phyloP scores from a whole-genome alignment of 2,329 filamentous ascomycete species.

The Sclerotiophoma versabilis region DNA sequence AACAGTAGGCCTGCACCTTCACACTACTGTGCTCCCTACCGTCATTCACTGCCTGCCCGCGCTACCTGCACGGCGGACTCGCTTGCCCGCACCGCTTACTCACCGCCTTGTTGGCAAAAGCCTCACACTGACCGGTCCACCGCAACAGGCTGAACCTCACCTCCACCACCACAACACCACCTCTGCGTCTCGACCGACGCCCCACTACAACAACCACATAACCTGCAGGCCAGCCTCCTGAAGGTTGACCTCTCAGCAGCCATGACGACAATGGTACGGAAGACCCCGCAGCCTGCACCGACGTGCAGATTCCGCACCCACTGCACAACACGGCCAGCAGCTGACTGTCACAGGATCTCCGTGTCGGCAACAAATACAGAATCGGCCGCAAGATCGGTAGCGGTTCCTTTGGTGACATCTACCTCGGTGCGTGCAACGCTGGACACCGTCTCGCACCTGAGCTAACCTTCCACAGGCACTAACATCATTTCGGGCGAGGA shows the following conservation, averaged over 20 bases:
- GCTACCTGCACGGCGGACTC: conserved; percentile 25
- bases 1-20: conserved; percentile 10
- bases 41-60: conserved; percentile 22
- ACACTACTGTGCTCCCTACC: background rate
- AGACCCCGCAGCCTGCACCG: conserved; percentile 43
- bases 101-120: conserved; percentile 53
- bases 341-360: conserved; percentile 76
- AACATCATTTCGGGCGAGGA: conserved; percentile 99
- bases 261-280: conserved; percentile 70
- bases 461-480: conserved; percentile 68
- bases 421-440: conserved; percentile 68
- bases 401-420: conserved; percentile 97
- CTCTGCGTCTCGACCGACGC: conserved; percentile 29
- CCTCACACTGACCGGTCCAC: conserved; percentile 50
- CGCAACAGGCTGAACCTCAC: conserved; percentile 48
- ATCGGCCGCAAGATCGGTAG: conserved; percentile 99
- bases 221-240: conserved; percentile 42
- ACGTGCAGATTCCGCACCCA: conserved; percentile 19
- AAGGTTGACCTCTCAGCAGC: conserved; percentile 45
- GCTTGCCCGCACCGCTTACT: conserved; percentile 46
- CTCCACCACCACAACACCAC: conserved; percentile 27
- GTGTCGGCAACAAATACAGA: conserved; percentile 99
- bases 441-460: background rate
- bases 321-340: conserved; percentile 18
- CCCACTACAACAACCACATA: conserved; percentile 26